Evolutionary conservation across 1,284 basidiomycete species (phyloP).

Genomic region (Sparassis latifolia): DNA sequence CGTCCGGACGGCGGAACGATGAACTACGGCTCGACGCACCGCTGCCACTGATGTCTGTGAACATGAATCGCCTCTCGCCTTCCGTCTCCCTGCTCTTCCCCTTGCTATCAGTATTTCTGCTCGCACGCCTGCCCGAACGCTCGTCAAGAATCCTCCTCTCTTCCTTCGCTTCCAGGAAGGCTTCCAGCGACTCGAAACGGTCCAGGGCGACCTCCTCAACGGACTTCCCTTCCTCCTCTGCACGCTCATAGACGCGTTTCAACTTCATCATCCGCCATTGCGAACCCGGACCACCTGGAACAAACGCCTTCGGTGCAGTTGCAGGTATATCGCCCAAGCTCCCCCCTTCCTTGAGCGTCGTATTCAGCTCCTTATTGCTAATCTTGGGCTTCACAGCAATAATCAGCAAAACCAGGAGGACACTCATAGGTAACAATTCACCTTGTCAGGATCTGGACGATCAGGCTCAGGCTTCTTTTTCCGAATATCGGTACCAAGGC

Average conservation of each 20-base stretch:
- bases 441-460: constrained; percentile 68
- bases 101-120: constrained; percentile 15
- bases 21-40: constrained; percentile 68
- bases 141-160: constrained; percentile 85
- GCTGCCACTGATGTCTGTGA: constrained; percentile 56
- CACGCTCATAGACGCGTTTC: constrained; percentile 82
- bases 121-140: constrained; percentile 49
- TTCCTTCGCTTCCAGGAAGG: constrained; percentile 84
- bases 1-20: constrained; percentile 77
- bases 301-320: constrained; percentile 42
- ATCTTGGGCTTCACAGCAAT: constrained; percentile 41
- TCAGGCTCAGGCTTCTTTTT: constrained; percentile 62
- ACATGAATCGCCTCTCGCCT: constrained; percentile 59
- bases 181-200: constrained; percentile 78
- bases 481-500: constrained; percentile 64
- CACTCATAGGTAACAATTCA: constrained; percentile 22
- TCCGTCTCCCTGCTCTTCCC: constrained; percentile 25
- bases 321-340: constrained; percentile 50
- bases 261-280: constrained; percentile 99
- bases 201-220: constrained; percentile 86
- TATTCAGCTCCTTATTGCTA: constrained; percentile 78
- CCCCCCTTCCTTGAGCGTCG: constrained; percentile 60
- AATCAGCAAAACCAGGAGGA: background rate
- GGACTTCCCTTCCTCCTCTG: constrained; percentile 73
- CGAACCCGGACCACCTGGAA: constrained; percentile 86